Evolutionary conservation across 2,329 filamentous ascomycete species (phyloP), one percentile per base, ranked within the genome.

Genomic region (Fusarium dimerum): DNA sequence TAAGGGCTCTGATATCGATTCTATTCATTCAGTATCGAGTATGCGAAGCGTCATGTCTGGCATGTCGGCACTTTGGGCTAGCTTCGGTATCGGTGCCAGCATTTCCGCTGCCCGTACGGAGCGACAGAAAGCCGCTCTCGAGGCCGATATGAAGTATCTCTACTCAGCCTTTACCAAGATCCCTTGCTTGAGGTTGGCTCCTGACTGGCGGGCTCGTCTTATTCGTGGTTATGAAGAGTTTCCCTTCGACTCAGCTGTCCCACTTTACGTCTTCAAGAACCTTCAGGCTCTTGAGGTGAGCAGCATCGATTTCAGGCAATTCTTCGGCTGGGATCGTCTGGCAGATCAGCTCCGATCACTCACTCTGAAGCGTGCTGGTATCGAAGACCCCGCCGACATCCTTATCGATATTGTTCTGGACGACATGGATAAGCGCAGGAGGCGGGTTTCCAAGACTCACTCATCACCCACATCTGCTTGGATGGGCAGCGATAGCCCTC

Each of bases 81-180:
- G 87, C 65, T 86, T 97, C 60, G 89, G 92, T 20, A 83, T 97
- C 29, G 86, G 86, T 54, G 87, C 89, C 42, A 89, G 87, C 72
- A 90, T 90, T 65, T 87, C 89, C 40, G 84, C 85, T 45, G 88
- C 91, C 59, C 90, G 92, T 68, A 90, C 86, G 36, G 94, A 97
- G 73, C 92, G 91, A 68, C 91, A 94, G 70, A 96, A 95, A 73
- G 88, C 87, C 52, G 88, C 90, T 42, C 75, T 94, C 50, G 86
- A 94, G 68, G 85, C 88, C 51, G 94, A 99, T 70, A 77, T 97
- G 62, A 97, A 93, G 71, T 97, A 99, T 71, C 80, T 99, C 34
- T 99, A 97, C 76, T 97, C 94, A 40, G 91, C 94, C 51, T 99
- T 97, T 69, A 99, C 94, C 67, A 99, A 97, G 76, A 96, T 99